A percentile compares a stretch with the other conserved stretches of the same genome.
phyloP scores from a whole-genome alignment of 2,329 filamentous ascomycete species.

The Chalaropsis ovoidea region DNA sequence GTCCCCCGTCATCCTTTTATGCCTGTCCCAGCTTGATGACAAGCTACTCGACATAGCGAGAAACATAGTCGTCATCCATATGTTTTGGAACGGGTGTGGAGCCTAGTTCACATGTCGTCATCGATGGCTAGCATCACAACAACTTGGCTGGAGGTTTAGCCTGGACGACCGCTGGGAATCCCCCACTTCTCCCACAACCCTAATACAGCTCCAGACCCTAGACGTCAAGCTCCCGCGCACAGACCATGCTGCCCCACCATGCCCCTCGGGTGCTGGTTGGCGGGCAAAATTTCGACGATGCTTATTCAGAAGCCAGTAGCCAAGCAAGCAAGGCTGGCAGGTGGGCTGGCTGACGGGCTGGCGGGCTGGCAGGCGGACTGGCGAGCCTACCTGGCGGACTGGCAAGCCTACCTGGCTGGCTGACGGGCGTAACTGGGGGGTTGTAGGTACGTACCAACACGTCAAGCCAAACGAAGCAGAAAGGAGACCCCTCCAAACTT shows the following conservation, averaged over 20 bases:
- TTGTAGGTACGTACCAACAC: neutral
- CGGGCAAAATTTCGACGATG: slow-evolving; percentile 23
- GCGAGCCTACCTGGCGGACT: too few relatives aligned
- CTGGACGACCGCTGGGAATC: too few relatives aligned
- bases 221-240: neutral
- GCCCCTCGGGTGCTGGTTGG: slow-evolving; percentile 23
- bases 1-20: neutral
- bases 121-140: slow-evolving; percentile 10
- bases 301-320: slow-evolving; percentile 12
- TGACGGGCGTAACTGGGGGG: neutral
- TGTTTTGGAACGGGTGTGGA: neutral
- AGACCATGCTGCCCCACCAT: slow-evolving; percentile 18
- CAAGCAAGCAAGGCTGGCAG: neutral
- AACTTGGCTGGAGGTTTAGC: neutral
- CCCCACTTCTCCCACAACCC: neutral
- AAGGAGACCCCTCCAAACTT: slow-evolving; percentile 20
- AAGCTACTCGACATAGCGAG: neutral
- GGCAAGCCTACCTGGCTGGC: too few relatives aligned
- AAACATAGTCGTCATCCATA: neutral
- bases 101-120: neutral
- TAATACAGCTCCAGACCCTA: slow-evolving; percentile 1
- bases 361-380: too few relatives aligned
- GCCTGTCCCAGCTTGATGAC: too few relatives aligned
- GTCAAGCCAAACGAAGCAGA: slow-evolving; percentile 9
- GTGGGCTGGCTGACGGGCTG: too few relatives aligned